Evolutionary conservation across 495 filamentous ascomycete genomes (phyloP).

Genomic region (Trichoderma gamsii): DNA sequence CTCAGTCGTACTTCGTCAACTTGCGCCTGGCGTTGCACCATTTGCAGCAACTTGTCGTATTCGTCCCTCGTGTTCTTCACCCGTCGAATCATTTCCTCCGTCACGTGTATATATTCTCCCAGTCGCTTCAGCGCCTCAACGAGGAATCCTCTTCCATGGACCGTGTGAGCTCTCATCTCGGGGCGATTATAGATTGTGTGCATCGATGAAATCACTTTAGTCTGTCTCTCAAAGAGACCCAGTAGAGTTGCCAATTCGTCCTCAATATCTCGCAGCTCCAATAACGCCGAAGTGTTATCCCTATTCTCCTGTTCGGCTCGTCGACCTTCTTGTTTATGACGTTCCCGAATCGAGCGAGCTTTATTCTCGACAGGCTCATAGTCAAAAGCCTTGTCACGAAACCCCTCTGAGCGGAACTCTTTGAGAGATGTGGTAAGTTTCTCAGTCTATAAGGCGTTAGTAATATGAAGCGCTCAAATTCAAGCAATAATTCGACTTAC

Average conservation of each 20-base stretch:
- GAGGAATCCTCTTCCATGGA: conserved; percentile 39
- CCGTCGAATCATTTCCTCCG: conserved; percentile 54
- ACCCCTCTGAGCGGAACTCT: conserved; percentile 48
- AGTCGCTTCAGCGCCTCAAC: conserved; percentile 48
- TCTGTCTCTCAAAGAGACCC: conserved; percentile 54
- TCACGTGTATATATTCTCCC: conserved; percentile 50
- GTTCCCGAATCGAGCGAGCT: conserved; percentile 36
- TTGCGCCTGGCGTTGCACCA: conserved; percentile 64
- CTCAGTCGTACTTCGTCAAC: conserved; percentile 62
- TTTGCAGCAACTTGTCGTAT: conserved; percentile 62
- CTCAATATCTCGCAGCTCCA: conserved; percentile 61
- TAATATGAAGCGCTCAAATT: conserved; percentile 11
- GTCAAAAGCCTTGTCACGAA: conserved; percentile 43
- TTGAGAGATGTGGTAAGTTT: conserved; percentile 59
- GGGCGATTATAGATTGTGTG: conserved; percentile 30
- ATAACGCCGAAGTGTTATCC: conserved; percentile 56
- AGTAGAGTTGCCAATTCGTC: conserved; percentile 57
- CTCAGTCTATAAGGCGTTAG: conserved; percentile 43
- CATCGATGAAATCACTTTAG: conserved; percentile 46
- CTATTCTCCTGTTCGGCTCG: conserved; percentile 50
- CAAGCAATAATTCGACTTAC: conserved; percentile 27
- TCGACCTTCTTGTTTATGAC: conserved; percentile 47
- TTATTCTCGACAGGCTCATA: conserved; percentile 43
- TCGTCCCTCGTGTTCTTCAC: conserved; percentile 41
- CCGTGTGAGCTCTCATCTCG: conserved; percentile 28